These are phyloP conservation scores for Marasmius tenuissimus DNA, from an alignment of 1,284 basidiomycete species.

Conservation along the genomic window DNA sequence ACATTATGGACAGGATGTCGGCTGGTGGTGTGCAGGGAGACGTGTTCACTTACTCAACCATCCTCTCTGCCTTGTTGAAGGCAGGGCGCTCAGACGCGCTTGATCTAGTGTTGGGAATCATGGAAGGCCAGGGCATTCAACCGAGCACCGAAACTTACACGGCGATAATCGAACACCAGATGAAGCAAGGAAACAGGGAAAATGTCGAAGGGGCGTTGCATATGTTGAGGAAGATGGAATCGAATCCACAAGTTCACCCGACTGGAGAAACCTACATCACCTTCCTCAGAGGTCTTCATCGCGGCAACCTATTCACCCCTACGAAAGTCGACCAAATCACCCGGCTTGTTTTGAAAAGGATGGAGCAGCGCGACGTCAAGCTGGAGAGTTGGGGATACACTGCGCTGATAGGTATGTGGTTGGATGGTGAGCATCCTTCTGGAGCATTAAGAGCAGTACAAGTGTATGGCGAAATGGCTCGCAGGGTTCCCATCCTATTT, in stretches of 20 bases:
- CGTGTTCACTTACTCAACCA: conserved; percentile 77
- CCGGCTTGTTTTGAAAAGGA: conserved; percentile 53
- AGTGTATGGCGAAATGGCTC: conserved; percentile 69
- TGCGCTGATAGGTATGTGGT: conserved; percentile 64
- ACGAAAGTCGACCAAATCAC: conserved; percentile 44
- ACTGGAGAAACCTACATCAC: conserved; percentile 77
- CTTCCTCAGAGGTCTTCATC: conserved; percentile 61
- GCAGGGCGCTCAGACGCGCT: conserved; percentile 67
- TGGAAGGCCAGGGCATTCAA: conserved; percentile 71
- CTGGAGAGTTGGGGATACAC: conserved; percentile 72
- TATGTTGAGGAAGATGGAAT: conserved; percentile 72
- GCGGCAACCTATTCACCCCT: conserved; percentile 45
- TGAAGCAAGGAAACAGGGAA: conserved; percentile 51
- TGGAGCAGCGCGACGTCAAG: conserved; percentile 53
- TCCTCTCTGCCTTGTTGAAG: conserved; percentile 73
- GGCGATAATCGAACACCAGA: conserved; percentile 71
- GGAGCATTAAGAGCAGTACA: conserved; percentile 55
- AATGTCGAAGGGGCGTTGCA: conserved; percentile 64
- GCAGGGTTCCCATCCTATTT: conserved; percentile 48
- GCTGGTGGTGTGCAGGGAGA: conserved; percentile 61
- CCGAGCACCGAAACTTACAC: conserved; percentile 75
- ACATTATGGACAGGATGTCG: conserved; percentile 55
- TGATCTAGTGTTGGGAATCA: conserved; percentile 60
- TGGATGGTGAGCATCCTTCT: conserved; percentile 47
- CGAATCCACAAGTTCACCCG: conserved; percentile 50